Conservation (phyloP, 352 stramenopile genomes). For the Globisporangium carolinianum region DNA sequence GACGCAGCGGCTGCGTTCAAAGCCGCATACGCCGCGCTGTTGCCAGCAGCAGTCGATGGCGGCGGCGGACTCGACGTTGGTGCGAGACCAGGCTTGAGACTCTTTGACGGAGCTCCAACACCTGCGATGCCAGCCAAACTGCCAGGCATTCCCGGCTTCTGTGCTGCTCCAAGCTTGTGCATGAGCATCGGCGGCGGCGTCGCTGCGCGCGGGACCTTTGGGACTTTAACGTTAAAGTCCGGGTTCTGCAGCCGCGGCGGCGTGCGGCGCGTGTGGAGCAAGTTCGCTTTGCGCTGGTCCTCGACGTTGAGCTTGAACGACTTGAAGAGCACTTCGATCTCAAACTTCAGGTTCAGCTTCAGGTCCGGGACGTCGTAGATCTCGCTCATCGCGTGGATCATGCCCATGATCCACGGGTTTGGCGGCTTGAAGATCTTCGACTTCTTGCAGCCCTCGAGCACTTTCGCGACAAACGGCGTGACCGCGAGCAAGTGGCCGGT, state of each 20-base stretch:
- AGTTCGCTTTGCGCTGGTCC: slow-evolving; percentile 90
- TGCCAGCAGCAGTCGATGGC: neutral
- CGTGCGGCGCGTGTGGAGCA: slow-evolving; percentile 86
- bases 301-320: slow-evolving; percentile 97
- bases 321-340: slow-evolving; percentile 99
- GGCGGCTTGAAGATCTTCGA: slow-evolving; percentile 97
- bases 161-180: slow-evolving; percentile 14
- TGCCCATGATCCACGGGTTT: slow-evolving; percentile 99
- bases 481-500: slow-evolving; percentile 97
- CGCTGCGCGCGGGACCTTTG: slow-evolving; percentile 42
- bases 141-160: slow-evolving; percentile 20
- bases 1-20: slow-evolving; percentile 34
- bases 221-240: slow-evolving; percentile 97
- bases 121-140: slow-evolving; percentile 3
- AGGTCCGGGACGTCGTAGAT: slow-evolving; percentile 98
- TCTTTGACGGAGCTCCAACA: slow-evolving; percentile 43
- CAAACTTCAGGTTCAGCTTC: slow-evolving; percentile 99
- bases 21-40: slow-evolving; percentile 19
- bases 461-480: slow-evolving; percentile 97
- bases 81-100: slow-evolving; percentile 36
- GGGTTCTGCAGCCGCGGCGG: slow-evolving; percentile 95
- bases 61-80: slow-evolving; percentile 48
- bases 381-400: slow-evolving; percentile 96
- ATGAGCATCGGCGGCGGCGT: slow-evolving; percentile 45
- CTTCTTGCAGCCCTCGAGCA: slow-evolving; percentile 97